Evolutionary conservation across 345 rosid genomes (phyloP), one percentile per base, ranked within the genome.

Genomic region (Cochlearia excelsa): DNA sequence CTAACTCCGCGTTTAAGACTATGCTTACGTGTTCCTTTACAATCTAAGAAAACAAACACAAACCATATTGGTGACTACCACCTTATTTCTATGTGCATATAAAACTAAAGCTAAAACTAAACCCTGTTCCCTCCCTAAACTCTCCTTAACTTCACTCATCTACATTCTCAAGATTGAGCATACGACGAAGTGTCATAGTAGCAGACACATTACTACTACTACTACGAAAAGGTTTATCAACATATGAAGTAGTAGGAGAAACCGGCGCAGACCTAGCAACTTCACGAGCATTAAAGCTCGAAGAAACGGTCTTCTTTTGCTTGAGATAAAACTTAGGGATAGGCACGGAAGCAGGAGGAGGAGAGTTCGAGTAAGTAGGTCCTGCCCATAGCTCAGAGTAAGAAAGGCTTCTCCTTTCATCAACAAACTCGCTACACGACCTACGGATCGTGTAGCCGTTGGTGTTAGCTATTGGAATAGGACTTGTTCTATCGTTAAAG

Each of bases 361-460:
- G 99, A 0, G 97, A 93, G 81, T 85, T 89, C 7, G 99, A 93
- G 71, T 93, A 89, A 7, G 99, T 87, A 31, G 99, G 99, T 9
- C 99, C 99, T 2, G 97, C 99, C 99, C 99, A 93, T 9, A 79
- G 77, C 75, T 93, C 97, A 52, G 92, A 82, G 65, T 62, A 85
- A 2, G 77, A 73, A 39, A 82, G 41, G 46, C 65, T 65, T n/a
- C 74, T 74, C 55, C 61, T 72, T 45, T 76, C 76, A 39, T 61
- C 51, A 29, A 51, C 60, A 60, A 64, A 45, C 31, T 58, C 70
- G 64, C 56, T 44, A 50, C 35, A 44, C 67, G 16, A 50, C 70
- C 85, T 26, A 75, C 82, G 52, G 9, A 47, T 52, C 54, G 46
- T 52, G n/a, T 68, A 54, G 9, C 40, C 11, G 42, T 54, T 79